Conservation (phyloP, 2,329 filamentous ascomycete species). For the Monilinia fructicola region DNA sequence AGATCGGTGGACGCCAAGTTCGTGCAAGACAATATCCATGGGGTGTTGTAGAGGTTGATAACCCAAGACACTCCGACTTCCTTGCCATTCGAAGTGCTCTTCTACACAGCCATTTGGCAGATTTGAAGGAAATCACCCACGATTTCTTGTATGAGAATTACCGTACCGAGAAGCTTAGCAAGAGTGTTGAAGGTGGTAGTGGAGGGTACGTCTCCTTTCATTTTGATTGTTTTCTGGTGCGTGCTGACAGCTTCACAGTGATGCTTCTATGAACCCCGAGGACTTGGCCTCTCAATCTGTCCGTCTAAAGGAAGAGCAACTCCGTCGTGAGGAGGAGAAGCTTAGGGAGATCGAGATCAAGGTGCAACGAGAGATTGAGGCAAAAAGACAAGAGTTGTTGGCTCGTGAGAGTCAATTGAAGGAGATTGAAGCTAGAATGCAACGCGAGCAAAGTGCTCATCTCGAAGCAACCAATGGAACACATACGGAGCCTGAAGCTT, state of each 20-base stretch:
- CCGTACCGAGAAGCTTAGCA: conserved; percentile 99
- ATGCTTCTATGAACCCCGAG: conserved; percentile 95
- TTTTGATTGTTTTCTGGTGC: conserved; percentile 38
- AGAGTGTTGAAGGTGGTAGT: conserved; percentile 92
- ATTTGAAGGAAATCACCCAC: conserved; percentile 99
- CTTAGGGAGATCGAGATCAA: conserved; percentile 99
- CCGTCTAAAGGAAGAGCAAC: conserved; percentile 98
- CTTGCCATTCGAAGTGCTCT: conserved; percentile 94
- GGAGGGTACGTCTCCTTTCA: conserved; percentile 67
- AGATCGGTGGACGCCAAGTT: conserved; percentile 89
- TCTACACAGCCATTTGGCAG: conserved; percentile 94
- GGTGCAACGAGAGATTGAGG: conserved; percentile 99
- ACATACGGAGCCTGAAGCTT: conserved; percentile 33
- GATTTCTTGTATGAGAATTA: conserved; percentile 99
- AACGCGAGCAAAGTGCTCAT: conserved; percentile 69
- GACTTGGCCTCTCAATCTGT: conserved; percentile 96
- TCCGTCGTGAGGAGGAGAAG: conserved; percentile 99
- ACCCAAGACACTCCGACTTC: conserved; percentile 98
- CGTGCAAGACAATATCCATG: conserved; percentile 97
- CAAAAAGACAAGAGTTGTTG: conserved; percentile 97
- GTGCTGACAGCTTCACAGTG: conserved; percentile 46
- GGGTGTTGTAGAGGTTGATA: conserved; percentile 98
- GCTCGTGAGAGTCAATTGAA: conserved; percentile 97
- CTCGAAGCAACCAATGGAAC: conserved; percentile 42
- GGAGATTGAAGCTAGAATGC: conserved; percentile 98